These are phyloP conservation scores for Vitis rupestris DNA, from an alignment of 164 flowering plant genomes.

Conservation along the genomic window DNA sequence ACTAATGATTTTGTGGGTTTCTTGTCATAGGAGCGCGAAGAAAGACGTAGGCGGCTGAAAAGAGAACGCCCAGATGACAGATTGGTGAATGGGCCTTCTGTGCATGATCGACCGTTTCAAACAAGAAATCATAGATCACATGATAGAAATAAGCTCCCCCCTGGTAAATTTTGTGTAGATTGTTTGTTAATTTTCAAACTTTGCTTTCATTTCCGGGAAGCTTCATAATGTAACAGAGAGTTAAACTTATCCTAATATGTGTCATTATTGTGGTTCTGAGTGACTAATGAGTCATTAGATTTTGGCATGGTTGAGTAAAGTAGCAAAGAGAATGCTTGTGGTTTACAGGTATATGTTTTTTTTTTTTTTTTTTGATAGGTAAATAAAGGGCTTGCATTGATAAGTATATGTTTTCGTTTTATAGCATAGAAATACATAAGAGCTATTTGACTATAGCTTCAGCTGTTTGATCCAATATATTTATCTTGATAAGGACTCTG, in stretches of 20 bases:
- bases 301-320: no score
- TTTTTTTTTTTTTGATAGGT: no score
- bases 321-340: no score
- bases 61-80: slow-evolving; percentile 73
- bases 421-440: no score
- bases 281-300: no score
- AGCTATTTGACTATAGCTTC: no score
- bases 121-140: slow-evolving; percentile 29
- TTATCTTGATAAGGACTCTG: no score
- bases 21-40: slow-evolving; percentile 79
- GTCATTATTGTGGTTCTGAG: not conserved
- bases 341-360: no score
- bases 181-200: not conserved
- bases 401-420: no score
- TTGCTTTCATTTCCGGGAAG: not conserved
- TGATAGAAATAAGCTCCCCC: slow-evolving; percentile 67
- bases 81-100: slow-evolving; percentile 28
- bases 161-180: slow-evolving; percentile 41
- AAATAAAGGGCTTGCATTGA: no score
- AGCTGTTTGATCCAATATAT: no score
- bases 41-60: slow-evolving; percentile 65
- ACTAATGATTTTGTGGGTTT: slow-evolving; percentile 3
- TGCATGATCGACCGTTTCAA: slow-evolving; percentile 37
- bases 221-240: not conserved
- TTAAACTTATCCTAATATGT: not conserved